Percentiles rank a stretch among this genome's conserved stretches.
Conservation (phyloP, 192 early-diverging fungal genomes). For the Globomyces pollinis-pini region DNA sequence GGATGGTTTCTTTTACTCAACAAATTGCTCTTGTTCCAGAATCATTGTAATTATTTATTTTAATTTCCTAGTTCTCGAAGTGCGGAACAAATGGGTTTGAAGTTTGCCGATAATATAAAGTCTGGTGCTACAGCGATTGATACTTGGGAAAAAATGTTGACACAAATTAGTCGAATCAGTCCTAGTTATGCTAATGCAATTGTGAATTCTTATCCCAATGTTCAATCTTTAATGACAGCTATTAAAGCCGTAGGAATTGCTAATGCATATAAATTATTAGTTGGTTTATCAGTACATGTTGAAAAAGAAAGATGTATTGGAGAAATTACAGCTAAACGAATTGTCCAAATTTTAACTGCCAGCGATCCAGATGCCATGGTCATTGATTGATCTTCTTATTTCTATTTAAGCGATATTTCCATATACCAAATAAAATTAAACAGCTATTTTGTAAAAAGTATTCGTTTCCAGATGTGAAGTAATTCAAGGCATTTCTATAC, state of each 20-base stretch:
- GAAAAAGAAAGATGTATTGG: neutral
- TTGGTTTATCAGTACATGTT: neutral
- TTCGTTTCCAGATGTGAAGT: too few relatives aligned
- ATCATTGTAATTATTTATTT: slow-evolving; percentile 9
- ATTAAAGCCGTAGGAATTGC: too few relatives aligned
- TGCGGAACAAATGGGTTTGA: slow-evolving; percentile 11
- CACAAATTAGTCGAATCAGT: slow-evolving; percentile 16
- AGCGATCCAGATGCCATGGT: too few relatives aligned
- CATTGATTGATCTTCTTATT: too few relatives aligned
- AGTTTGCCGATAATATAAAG: slow-evolving; percentile 25
- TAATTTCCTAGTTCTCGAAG: slow-evolving; percentile 13
- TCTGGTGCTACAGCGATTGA: slow-evolving; percentile 15
- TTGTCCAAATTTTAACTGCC: too few relatives aligned
- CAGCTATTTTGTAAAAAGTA: too few relatives aligned
- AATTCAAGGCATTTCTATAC: too few relatives aligned
- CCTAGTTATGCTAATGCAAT: neutral
- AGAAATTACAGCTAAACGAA: neutral
- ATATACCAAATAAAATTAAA: too few relatives aligned
- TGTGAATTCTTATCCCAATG: neutral
- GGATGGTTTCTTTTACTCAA: slow-evolving; percentile 18
- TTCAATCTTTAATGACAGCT: too few relatives aligned
- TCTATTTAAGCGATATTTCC: too few relatives aligned
- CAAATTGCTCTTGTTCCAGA: slow-evolving; percentile 25
- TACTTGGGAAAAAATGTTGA: slow-evolving; percentile 27
- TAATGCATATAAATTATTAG: too few relatives aligned